Evolutionary conservation across 2,329 filamentous ascomycete species (phyloP), one percentile per base, ranked within the genome.

Genomic region (Cercospora sesami): DNA sequence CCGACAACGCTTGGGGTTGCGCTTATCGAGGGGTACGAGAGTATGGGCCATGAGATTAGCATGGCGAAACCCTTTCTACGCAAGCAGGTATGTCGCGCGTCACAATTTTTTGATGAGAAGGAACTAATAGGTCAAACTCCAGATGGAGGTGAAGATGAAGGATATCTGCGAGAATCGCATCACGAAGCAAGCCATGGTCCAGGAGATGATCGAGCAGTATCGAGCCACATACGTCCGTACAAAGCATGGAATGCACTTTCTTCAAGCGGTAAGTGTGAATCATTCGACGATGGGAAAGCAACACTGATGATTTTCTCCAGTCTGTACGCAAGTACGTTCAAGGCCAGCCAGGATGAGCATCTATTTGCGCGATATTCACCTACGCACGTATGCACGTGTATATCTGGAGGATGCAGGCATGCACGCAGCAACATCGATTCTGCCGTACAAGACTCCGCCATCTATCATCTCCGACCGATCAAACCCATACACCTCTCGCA

Each of bases 91-190:
- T 74, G 78, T 65, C 21, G n/a, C 14, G 14, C 48, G 16, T 26
- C 21, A 51, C 45, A 9, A 12, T 14, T 3, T 26, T 6, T 12
- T 5, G 9, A 26, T 14, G 45, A 23, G 45, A 51, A 14, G 10
- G 21, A 9, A 23, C 45, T 51, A 14, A 51, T 51, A 2, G 26
- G 3, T 58, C 9, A 31, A 30, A n/a, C 7, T 61, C 68, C 72
- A 85, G 84, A 97, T 97, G 93, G 95, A 99, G 80, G 82, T 93
- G 69, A 92, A 93, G 78, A 97, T 99, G 94, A 95, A 94, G 78
- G 92, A 92, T 67, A 97, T 99, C 66, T 98, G 95, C 80, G 93
- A 94, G 68, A 95, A 95, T 28, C 89, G 87, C 62, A 91, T 89
- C 71, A 91, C 90, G 36, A 90, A 88, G 75, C 85, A 87, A 64